phyloP scores from a whole-genome alignment of 208 protist genomes.

The Wallacemonas sp. region DNA sequence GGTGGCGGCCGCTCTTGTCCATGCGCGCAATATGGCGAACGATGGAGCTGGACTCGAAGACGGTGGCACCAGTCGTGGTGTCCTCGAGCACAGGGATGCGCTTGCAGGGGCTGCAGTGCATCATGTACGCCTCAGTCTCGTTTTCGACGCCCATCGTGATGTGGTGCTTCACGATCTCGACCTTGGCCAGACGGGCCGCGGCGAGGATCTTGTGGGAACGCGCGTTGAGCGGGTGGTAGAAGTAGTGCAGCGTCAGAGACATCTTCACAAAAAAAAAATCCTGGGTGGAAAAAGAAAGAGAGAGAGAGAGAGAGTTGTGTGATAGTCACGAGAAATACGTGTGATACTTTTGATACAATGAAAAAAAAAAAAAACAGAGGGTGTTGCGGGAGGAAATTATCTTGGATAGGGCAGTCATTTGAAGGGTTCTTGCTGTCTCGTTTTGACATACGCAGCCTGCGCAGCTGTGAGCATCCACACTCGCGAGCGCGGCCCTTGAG shows the following conservation, averaged over 20 bases:
- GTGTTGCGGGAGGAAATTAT: too few species aligned
- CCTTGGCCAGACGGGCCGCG: conserved; percentile 62
- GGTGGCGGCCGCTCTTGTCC: conserved; percentile 54
- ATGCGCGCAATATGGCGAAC: conserved; percentile 73
- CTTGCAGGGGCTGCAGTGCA: conserved; percentile 68
- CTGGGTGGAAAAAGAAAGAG: conserved; percentile 21
- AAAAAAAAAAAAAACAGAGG: conserved; percentile 21
- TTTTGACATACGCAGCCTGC: too few species aligned
- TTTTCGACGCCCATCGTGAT: conserved; percentile 64
- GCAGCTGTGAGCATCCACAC: too few species aligned
- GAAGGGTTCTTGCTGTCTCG: too few species aligned
- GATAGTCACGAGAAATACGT: too few species aligned
- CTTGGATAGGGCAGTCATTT: too few species aligned
- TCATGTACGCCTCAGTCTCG: conserved; percentile 54
- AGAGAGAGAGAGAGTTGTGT: conserved; percentile 15
- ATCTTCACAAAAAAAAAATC: conserved; percentile 31
- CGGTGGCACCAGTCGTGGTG: conserved; percentile 52
- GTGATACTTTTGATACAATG: too few species aligned
- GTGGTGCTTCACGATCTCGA: conserved; percentile 45
- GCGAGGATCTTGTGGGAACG: conserved; percentile 65
- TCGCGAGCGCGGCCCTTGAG: too few species aligned
- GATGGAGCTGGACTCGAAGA: conserved; percentile 91
- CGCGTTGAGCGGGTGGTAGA: conserved; percentile 38
- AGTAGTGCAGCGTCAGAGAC: conserved; percentile 39
- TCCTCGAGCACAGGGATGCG: conserved; percentile 80